These are phyloP conservation scores for Hypsizygus marmoreus DNA, from an alignment of 768 basidiomycete genomes.

Conservation along the genomic window DNA sequence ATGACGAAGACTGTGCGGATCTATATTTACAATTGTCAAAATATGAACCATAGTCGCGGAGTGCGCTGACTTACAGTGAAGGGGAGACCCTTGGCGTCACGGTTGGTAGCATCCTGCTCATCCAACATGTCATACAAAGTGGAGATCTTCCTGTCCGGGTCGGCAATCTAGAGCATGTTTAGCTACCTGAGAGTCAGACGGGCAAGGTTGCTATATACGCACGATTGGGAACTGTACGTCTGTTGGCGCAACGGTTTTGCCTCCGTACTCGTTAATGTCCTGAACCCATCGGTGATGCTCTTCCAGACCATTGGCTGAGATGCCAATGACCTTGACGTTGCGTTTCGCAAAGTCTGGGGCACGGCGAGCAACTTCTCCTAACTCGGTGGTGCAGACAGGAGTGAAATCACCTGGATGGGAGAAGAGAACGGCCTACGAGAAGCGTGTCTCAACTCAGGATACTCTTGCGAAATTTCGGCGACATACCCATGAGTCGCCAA, in stretches of 20 bases:
- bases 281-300: slow-evolving; percentile 88
- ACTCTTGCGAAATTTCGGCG: too few relatives aligned
- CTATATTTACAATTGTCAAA: slow-evolving; percentile 33
- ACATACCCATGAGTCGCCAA: slow-evolving; percentile 83
- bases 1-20: slow-evolving; percentile 97
- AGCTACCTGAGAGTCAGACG: neutral
- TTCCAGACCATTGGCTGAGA: slow-evolving; percentile 87
- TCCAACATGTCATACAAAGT: slow-evolving; percentile 96
- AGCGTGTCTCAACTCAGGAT: too few relatives aligned
- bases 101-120: slow-evolving; percentile 90
- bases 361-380: slow-evolving; percentile 92
- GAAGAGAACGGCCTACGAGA: slow-evolving; percentile 78
- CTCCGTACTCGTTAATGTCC: slow-evolving; percentile 84
- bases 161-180: slow-evolving; percentile 70
- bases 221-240: slow-evolving; percentile 92
- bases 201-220: slow-evolving; percentile 27
- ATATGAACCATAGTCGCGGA: neutral
- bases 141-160: slow-evolving; percentile 83
- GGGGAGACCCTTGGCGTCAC: slow-evolving; percentile 83
- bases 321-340: slow-evolving; percentile 90
- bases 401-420: slow-evolving; percentile 94
- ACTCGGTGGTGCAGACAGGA: slow-evolving; percentile 96
- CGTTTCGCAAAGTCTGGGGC: slow-evolving; percentile 83
- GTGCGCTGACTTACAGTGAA: slow-evolving; percentile 66
- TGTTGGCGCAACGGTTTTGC: slow-evolving; percentile 66